Evolutionary conservation across 2,329 filamentous ascomycete genomes (phyloP), one percentile per base, ranked within the genome.

Genomic region (Beauveria asiatica): DNA sequence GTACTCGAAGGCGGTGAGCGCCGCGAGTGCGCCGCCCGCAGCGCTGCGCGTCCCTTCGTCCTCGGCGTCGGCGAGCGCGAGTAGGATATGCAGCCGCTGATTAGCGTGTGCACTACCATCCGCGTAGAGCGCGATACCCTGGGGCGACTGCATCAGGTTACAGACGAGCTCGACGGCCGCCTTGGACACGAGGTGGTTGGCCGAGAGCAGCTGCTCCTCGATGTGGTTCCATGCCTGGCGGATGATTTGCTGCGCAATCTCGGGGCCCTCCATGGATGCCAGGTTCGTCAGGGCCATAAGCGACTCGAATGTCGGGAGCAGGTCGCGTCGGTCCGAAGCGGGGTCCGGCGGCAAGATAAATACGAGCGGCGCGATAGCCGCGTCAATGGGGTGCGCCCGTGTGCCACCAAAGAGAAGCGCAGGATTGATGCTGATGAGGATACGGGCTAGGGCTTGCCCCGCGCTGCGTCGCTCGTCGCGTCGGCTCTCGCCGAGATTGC

Each of bases 241-340:
- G 41, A 96, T 84, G 54, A 96, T 92, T 17, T 81, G 78, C 41
- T 82, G 78, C 49, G 87, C 82, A 6, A 83, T 80, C 6, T 85
- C 82, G 39, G 84, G 79, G 62, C 87, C 82, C 57, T 92, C 87
- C 13, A 87, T 83, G 0, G 90, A 95, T 0, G 93, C 94, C 8
- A 99, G 83, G 67, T 99, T 99, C 0, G 94, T 97, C 41, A 99
- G 82, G 0, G 94, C 93, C 72, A 97, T 88, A 9, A 99, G 81
- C 0, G 88, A 82, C 73, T 99, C 94, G 66, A 97, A 99, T 0
- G 89, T 86, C 0, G 94, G 92, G 0, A 99, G 81, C 16, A 97
- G 83, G 71, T 96, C 89, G 56, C 87, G 83, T 1, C 83, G 83
- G 50, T 86, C 83, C 2, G 80, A 77, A 1, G 78, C 76, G 5